Percentiles rank a stretch among this genome's conserved stretches.
phyloP scores from a whole-genome alignment of 23 red algal species.

The Gracilaria caudata region DNA sequence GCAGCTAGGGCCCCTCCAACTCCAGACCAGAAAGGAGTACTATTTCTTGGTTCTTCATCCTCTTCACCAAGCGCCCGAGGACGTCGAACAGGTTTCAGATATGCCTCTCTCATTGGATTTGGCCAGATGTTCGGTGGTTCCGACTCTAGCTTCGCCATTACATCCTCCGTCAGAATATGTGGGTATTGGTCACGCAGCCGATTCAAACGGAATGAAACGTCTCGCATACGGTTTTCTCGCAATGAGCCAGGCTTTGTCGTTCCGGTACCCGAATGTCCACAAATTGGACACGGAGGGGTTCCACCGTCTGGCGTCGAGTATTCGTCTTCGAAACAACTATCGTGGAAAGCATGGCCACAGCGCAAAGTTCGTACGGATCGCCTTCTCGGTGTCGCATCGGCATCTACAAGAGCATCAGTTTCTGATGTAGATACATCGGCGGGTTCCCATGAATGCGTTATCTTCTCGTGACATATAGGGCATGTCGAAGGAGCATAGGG shows the following conservation, averaged over 20 bases:
- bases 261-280: slow-evolving; percentile 1
- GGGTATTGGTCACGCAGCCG: slow-evolving; percentile 29
- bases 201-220: slow-evolving; percentile 41
- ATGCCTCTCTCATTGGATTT: slow-evolving; percentile 40
- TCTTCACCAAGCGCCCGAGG: neutral
- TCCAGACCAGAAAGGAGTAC: slow-evolving; percentile 1
- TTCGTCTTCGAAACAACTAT: slow-evolving; percentile 43
- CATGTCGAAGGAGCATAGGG: slow-evolving; percentile 26
- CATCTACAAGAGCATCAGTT: neutral
- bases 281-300: slow-evolving; percentile 33
- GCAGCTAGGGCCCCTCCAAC: slow-evolving; percentile 45
- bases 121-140: slow-evolving; percentile 43
- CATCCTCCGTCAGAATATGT: slow-evolving; percentile 43
- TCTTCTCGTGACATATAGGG: slow-evolving; percentile 42
- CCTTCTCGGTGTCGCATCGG: neutral
- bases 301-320: slow-evolving; percentile 3
- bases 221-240: slow-evolving; percentile 17
- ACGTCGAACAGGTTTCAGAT: slow-evolving; percentile 16
- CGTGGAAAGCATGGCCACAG: slow-evolving; percentile 54
- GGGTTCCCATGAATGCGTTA: slow-evolving; percentile 30
- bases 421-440: neutral
- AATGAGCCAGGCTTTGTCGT: neutral
- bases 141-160: slow-evolving; percentile 21
- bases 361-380: slow-evolving; percentile 32
- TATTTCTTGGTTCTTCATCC: neutral